A percentile compares a stretch with the other conserved stretches of the same genome.
These are phyloP conservation scores for Amanita muscaria DNA, from an alignment of 768 basidiomycete species.

Conservation along the genomic window DNA sequence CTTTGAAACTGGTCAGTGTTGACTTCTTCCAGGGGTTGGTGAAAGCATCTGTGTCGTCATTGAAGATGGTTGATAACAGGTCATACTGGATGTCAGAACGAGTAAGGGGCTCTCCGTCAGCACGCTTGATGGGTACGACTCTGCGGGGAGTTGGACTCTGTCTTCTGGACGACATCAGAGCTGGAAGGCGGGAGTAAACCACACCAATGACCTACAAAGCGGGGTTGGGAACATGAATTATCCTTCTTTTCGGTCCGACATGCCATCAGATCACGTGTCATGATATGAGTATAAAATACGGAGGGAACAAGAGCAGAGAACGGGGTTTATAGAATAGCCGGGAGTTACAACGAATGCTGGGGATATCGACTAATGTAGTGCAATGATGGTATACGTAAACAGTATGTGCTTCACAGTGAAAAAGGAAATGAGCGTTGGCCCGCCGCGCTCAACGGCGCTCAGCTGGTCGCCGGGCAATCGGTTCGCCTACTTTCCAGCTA, in stretches of 20 bases:
- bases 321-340: neutral
- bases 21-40: slow-evolving; percentile 33
- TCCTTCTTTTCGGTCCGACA: slow-evolving; percentile 1
- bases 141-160: slow-evolving; percentile 35
- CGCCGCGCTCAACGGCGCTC: slow-evolving; percentile 1
- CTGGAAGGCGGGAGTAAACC: neutral
- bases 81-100: slow-evolving; percentile 71
- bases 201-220: neutral
- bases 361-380: slow-evolving; percentile 9
- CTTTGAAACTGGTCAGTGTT: slow-evolving; percentile 45
- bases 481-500: slow-evolving; percentile 35
- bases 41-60: slow-evolving; percentile 50
- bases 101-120: slow-evolving; percentile 59
- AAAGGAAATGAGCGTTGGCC: slow-evolving; percentile 3
- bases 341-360: slow-evolving; percentile 4
- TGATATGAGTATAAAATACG: neutral
- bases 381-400: slow-evolving; percentile 7
- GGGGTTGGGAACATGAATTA: slow-evolving; percentile 1
- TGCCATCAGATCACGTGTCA: slow-evolving; percentile 3
- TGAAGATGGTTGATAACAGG: slow-evolving; percentile 70
- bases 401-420: slow-evolving; percentile 4
- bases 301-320: slow-evolving; percentile 1
- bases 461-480: slow-evolving; percentile 1
- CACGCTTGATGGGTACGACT: slow-evolving; percentile 39
- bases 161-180: slow-evolving; percentile 25